Conservation (phyloP, 2,329 filamentous ascomycete species). For the Raffaelea arxii region DNA sequence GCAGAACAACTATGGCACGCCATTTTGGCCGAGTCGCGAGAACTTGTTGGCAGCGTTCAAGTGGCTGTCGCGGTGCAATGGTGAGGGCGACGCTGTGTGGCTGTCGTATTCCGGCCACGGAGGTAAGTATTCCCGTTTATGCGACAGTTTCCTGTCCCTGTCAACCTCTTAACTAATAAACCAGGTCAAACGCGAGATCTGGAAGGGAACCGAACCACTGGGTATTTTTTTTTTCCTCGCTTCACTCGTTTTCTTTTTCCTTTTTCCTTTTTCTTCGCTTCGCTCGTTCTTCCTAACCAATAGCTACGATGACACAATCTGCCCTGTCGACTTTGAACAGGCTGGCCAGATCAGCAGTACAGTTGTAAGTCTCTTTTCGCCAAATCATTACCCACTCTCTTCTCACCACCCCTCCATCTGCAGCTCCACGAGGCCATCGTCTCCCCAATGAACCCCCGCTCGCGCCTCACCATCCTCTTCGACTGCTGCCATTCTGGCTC, state of each 20-base stretch:
- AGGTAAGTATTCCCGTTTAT: slow-evolving; percentile 23
- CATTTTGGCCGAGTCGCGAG: slow-evolving; percentile 22
- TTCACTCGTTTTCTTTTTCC: not conserved
- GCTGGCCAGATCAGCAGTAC: slow-evolving; percentile 43
- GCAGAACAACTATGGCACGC: slow-evolving; percentile 21
- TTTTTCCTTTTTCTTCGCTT: not conserved
- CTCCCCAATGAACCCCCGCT: slow-evolving; percentile 36
- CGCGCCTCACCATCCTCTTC: slow-evolving; percentile 45
- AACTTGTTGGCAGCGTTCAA: slow-evolving; percentile 40
- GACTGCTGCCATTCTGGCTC: slow-evolving; percentile 55
- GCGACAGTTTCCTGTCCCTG: no score
- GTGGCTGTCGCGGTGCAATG: slow-evolving; percentile 41
- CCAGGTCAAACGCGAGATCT: no score
- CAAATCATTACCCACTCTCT: slow-evolving; percentile 1
- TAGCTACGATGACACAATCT: slow-evolving; percentile 40
- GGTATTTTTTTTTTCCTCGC: not conserved
- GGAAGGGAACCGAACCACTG: not conserved
- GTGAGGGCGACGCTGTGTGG: slow-evolving; percentile 42
- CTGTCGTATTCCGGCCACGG: slow-evolving; percentile 52
- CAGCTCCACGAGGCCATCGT: slow-evolving; percentile 41
- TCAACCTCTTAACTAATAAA: no score
- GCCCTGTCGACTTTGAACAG: slow-evolving; percentile 41
- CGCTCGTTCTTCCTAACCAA: slow-evolving; percentile 12
- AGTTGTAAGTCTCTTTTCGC: slow-evolving; percentile 18
- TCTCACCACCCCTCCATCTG: not conserved